Base-by-base conservation (phyloP, 306 rosid genomes). In the Vigna hirtella region DNA sequence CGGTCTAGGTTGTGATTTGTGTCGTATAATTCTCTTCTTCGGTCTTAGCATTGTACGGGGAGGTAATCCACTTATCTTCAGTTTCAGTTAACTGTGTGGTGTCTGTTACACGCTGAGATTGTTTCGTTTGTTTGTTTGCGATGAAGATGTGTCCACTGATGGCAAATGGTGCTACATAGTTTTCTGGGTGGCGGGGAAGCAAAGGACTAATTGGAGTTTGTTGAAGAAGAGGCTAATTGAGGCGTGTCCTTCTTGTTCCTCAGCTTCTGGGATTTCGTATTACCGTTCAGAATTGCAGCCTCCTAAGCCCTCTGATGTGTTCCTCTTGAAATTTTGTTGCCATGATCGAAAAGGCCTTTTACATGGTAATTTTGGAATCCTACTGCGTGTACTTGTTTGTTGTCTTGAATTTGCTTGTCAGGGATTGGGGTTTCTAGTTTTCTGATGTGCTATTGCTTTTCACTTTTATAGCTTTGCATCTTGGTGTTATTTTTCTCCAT, bases 111-210 rank as follows among this genome's bases (percentile, higher is more conserved):
- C 4, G 47, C 4, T 74, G 78, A 28, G 69, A 26, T 51, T 79
- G 18, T 78, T 49, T 77, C n/a, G 40, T 36, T 72, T 17, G 56
- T 16, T 65, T 51, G 72, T 36, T 82, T 82, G 72, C 17, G 66
- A 70, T 88, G 88, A 84, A 95, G 99, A 95, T 66, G 90, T 95
- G 6, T 88, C 98, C 4, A 95, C 99, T 12, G 99, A 95, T 77
- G 99, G 99, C 26, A 93, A 81, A 84, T 95, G 99, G 99, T 95
- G 99, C 87, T 95, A 86, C 86, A n/a, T 95, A 69, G 94, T 95
- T 38, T 88, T 95, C 47, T 93, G 98, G 99, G 99, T 95, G 72
- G 50, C 70, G 38, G 99, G 97, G 51, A 89, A 81, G 26, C 85
- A 90, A 4, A 83, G 83, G 26, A 93, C 98, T 11, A 86, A 87